Percentiles rank a stretch among this genome's conserved stretches.
Evolutionary conservation across 2,329 filamentous ascomycete species (phyloP).

Genomic region (Penicillium griseofulvum): DNA sequence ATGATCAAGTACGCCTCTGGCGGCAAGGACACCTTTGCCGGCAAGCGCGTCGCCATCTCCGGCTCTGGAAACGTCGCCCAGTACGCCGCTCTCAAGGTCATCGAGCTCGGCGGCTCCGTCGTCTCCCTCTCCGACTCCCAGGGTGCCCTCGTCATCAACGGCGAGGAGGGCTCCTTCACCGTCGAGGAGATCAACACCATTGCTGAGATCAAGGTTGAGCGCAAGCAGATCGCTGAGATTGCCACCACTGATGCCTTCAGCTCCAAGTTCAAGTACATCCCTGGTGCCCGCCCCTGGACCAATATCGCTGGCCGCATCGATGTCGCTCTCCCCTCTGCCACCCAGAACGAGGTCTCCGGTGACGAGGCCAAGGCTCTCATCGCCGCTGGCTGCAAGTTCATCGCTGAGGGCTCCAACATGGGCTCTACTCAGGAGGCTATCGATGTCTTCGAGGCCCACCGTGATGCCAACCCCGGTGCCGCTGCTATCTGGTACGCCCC

Average conservation of each 20-base stretch:
- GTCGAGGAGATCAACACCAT: constrained; percentile 77
- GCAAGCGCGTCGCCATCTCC: constrained; percentile 93
- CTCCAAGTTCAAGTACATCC: constrained; percentile 78
- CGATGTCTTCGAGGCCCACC: constrained; percentile 82
- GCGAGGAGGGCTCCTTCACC: constrained; percentile 67
- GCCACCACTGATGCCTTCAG: constrained; percentile 50
- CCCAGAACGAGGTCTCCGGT: constrained; percentile 93
- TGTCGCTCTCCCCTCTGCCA: constrained; percentile 86
- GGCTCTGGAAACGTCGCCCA: constrained; percentile 98
- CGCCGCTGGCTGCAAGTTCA: constrained; percentile 71
- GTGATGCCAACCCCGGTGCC: constrained; percentile 60
- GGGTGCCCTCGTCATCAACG: constrained; percentile 74
- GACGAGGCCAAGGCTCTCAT: constrained; percentile 86
- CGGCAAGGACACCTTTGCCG: constrained; percentile 78
- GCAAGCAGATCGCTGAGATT: constrained; percentile 75
- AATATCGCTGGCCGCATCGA: constrained; percentile 81
- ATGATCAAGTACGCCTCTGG: constrained; percentile 84
- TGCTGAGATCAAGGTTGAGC: constrained; percentile 79
- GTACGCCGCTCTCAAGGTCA: constrained; percentile 92
- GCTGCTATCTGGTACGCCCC: constrained; percentile 90
- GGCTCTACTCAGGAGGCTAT: constrained; percentile 96
- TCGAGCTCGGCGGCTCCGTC: constrained; percentile 91
- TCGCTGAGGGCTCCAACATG: constrained; percentile 99
- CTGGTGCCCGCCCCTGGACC: constrained; percentile 84
- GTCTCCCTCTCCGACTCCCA: constrained; percentile 91